Conservation (phyloP, 345 rosid species). For the Lumnitzera racemosa region DNA sequence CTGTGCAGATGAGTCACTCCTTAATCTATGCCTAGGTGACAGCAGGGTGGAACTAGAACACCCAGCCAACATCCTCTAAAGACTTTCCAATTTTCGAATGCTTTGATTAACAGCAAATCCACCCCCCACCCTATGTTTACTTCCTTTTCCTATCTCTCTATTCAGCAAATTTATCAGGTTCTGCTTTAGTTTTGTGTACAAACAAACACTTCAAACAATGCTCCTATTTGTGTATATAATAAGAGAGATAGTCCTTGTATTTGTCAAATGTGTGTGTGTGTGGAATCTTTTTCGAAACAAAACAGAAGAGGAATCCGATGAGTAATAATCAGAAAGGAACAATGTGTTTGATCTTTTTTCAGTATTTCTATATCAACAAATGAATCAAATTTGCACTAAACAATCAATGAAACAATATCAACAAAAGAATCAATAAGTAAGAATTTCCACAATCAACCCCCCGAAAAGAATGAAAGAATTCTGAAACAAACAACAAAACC, state of each 20-base stretch:
- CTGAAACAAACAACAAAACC: slow-evolving; percentile 30
- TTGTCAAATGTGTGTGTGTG: slow-evolving; percentile 33
- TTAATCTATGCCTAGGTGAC: slow-evolving; percentile 97
- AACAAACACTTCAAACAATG: too few species aligned
- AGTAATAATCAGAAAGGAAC: neutral
- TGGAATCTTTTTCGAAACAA: slow-evolving; percentile 13
- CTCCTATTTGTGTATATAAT: too few species aligned
- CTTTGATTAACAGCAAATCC: slow-evolving; percentile 15
- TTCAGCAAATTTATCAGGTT: slow-evolving; percentile 13
- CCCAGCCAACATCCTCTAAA: slow-evolving; percentile 98
- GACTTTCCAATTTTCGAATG: slow-evolving; percentile 25
- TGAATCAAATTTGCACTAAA: slow-evolving; percentile 6
- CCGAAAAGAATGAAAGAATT: slow-evolving; percentile 81
- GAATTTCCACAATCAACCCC: slow-evolving; percentile 20
- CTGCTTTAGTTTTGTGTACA: neutral
- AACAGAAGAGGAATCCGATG: slow-evolving; percentile 4
- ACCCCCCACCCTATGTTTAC: slow-evolving; percentile 39
- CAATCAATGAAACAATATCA: neutral
- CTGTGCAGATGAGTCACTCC: slow-evolving; percentile 83
- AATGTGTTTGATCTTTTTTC: slow-evolving; percentile 20
- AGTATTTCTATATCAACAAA: slow-evolving; percentile 10
- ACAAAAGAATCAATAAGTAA: slow-evolving; percentile 3
- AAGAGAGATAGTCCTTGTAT: slow-evolving; percentile 17
- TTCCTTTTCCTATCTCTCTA: slow-evolving; percentile 40
- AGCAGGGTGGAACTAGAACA: slow-evolving; percentile 90